These are phyloP conservation scores for Boletus pseudo-olivaceus DNA, from an alignment of 768 basidiomycete genomes.

Conservation along the genomic window DNA sequence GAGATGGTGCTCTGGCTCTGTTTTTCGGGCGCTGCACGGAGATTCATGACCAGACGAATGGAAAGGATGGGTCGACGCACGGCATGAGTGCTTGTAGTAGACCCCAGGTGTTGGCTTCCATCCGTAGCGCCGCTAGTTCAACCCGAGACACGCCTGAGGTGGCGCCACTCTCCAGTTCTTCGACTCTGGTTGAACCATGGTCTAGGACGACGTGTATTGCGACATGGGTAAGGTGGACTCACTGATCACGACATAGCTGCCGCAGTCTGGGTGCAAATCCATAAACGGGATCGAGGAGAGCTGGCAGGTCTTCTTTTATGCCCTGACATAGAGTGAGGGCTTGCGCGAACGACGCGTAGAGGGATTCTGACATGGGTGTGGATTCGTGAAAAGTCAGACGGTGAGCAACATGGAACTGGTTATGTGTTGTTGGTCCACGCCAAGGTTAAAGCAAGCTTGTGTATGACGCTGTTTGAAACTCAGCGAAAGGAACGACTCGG, in stretches of 20 bases:
- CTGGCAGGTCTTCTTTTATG: slow-evolving; percentile 51
- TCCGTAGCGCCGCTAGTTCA: slow-evolving; percentile 58
- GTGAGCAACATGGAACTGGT: neutral
- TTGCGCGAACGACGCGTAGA: slow-evolving; percentile 67
- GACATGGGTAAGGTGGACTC: slow-evolving; percentile 23
- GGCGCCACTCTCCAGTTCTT: slow-evolving; percentile 45
- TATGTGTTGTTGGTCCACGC: neutral
- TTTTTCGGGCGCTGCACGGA: slow-evolving; percentile 60
- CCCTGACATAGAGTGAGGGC: slow-evolving; percentile 60
- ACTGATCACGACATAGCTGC: slow-evolving; percentile 56
- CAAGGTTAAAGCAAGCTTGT: neutral
- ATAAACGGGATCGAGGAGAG: slow-evolving; percentile 58
- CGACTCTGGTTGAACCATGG: slow-evolving; percentile 38
- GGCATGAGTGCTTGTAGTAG: slow-evolving; percentile 75
- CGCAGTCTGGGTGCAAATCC: slow-evolving; percentile 69
- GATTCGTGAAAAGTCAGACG: neutral
- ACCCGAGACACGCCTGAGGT: slow-evolving; percentile 39
- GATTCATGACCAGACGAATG: neutral
- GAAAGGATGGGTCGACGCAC: slow-evolving; percentile 39
- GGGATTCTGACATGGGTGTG: slow-evolving; percentile 30
- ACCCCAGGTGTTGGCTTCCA: slow-evolving; percentile 83
- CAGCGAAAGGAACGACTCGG: neutral
- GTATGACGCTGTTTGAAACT: slow-evolving; percentile 1
- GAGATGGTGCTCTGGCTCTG: slow-evolving; percentile 43
- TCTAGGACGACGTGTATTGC: neutral